These are phyloP conservation scores for Venturia pyrina DNA, from an alignment of 2,329 filamentous ascomycete genomes.

Conservation along the genomic window DNA sequence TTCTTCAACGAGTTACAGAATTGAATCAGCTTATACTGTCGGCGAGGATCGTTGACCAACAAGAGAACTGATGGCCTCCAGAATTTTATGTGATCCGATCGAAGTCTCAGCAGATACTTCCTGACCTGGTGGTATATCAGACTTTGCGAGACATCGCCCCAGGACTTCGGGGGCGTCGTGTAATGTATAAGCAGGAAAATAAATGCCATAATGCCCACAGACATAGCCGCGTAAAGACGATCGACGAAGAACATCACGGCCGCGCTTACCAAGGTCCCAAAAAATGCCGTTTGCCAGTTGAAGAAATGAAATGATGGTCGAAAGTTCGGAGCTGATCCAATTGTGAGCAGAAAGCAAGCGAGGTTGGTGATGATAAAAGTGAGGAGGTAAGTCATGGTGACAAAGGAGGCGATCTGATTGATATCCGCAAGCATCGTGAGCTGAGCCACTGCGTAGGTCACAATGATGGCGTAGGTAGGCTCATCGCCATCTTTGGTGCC, in stretches of 20 bases:
- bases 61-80: constrained; percentile 84
- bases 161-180: constrained; percentile 72
- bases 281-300: constrained; percentile 70
- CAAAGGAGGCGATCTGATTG: constrained; percentile 80
- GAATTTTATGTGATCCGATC: constrained; percentile 85
- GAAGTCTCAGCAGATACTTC: constrained; percentile 75
- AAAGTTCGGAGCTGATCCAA: constrained; percentile 82
- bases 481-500: constrained; percentile 64
- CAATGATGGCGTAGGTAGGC: constrained; percentile 63
- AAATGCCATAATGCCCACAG: constrained; percentile 62
- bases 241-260: constrained; percentile 87
- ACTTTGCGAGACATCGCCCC: constrained; percentile 85
- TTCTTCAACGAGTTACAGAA: constrained; percentile 92
- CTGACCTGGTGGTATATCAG: constrained; percentile 82
- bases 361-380: constrained; percentile 84
- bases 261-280: constrained; percentile 65
- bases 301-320: constrained; percentile 83
- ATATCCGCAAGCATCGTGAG: constrained; percentile 72
- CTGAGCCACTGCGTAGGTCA: constrained; percentile 68
- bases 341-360: constrained; percentile 76
- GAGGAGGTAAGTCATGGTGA: constrained; percentile 89
- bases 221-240: constrained; percentile 65
- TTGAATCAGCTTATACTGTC: constrained; percentile 72
- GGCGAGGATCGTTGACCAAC: constrained; percentile 72
- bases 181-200: constrained; percentile 81